phyloP scores from a whole-genome alignment of 768 basidiomycete species.

The Russula vinacea region DNA sequence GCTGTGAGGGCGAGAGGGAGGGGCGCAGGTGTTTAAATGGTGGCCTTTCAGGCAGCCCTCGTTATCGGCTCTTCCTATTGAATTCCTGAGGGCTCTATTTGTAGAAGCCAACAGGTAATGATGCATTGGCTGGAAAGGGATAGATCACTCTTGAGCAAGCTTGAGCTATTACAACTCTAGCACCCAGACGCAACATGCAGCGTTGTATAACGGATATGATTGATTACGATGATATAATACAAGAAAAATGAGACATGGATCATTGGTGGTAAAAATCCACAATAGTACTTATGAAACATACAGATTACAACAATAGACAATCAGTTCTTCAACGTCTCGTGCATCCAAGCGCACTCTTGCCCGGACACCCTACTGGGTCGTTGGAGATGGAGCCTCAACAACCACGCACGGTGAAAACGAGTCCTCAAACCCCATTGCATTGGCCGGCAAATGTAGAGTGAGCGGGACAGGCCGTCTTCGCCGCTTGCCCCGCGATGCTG shows the following conservation, averaged over 20 bases:
- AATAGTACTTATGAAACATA: too few species aligned
- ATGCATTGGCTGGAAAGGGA: neutral
- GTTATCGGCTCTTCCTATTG: neutral
- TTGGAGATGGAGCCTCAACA: neutral
- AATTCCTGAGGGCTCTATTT: neutral
- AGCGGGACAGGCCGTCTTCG: constrained; percentile 11
- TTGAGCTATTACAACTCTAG: neutral
- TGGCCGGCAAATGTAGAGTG: neutral
- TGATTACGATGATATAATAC: neutral
- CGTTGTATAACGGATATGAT: too few species aligned
- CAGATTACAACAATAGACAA: neutral
- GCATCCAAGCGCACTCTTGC: neutral
- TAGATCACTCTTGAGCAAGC: neutral
- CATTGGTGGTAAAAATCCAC: neutral
- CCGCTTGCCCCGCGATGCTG: neutral
- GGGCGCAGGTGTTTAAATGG: neutral
- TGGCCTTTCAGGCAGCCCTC: neutral
- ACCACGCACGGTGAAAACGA: constrained; percentile 9
- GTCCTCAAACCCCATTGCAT: constrained; percentile 16
- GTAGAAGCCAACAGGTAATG: neutral
- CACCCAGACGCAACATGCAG: too few species aligned
- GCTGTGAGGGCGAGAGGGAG: constrained; percentile 5
- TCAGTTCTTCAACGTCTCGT: neutral
- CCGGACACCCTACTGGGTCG: neutral
- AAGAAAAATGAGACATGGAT: constrained; percentile 2